These are phyloP conservation scores for Sphaerostilbella broomeana DNA, from an alignment of 2,329 filamentous ascomycete genomes.

Conservation along the genomic window DNA sequence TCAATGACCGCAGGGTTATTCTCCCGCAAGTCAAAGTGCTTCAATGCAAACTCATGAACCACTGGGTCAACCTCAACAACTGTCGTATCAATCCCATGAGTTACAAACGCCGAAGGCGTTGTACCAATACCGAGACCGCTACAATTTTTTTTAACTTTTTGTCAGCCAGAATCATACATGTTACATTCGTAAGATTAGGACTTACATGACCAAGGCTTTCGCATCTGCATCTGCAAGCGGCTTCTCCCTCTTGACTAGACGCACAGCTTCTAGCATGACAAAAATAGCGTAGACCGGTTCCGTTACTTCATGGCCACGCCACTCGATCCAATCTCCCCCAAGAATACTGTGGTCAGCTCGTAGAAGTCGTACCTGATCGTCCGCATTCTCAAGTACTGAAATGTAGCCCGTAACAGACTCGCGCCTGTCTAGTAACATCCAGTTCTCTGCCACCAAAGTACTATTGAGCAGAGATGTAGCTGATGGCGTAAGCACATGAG, in stretches of 20 bases:
- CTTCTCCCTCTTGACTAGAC: conserved; percentile 61
- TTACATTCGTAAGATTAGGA: conserved; percentile 15
- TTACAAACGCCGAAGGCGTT: conserved; percentile 76
- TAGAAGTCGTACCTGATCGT: conserved; percentile 70
- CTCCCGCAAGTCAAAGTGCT: conserved; percentile 72
- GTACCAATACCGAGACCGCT: conserved; percentile 91
- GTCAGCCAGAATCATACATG: too few species aligned
- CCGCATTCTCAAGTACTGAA: conserved; percentile 73
- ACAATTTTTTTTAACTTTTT: too few species aligned
- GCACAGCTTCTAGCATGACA: conserved; percentile 85
- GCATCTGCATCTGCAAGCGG: conserved; percentile 56
- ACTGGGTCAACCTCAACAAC: conserved; percentile 91
- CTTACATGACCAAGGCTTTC: conserved; percentile 79
- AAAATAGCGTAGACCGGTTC: conserved; percentile 97
- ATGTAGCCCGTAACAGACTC: conserved; percentile 91
- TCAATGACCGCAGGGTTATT: conserved; percentile 76
- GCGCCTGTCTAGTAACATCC: conserved; percentile 68
- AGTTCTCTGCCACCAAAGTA: conserved; percentile 59
- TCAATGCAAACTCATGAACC: conserved; percentile 73
- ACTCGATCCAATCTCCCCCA: conserved; percentile 78
- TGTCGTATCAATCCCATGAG: conserved; percentile 85
- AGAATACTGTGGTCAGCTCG: conserved; percentile 91
- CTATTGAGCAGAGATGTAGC: conserved; percentile 59
- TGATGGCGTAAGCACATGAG: conserved; percentile 59
- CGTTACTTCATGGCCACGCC: conserved; percentile 48